Percentiles rank a stretch among this genome's conserved stretches.
These are phyloP conservation scores for Blepharisma stoltei DNA, from an alignment of 73 alveolate genomes.

Conservation along the genomic window DNA sequence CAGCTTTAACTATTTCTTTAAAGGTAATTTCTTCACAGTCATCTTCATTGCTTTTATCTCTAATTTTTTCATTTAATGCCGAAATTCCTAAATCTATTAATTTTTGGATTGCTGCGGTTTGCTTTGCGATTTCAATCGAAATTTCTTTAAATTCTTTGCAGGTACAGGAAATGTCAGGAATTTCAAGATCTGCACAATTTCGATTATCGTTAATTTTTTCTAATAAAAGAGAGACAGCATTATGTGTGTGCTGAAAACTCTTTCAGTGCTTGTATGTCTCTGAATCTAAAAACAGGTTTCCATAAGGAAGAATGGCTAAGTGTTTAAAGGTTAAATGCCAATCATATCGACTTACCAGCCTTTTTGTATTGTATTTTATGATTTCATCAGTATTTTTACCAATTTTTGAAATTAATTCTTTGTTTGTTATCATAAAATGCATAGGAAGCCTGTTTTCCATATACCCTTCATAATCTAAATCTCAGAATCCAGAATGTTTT, in stretches of 20 bases:
- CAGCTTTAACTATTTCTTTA: too few species aligned
- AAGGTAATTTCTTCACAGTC: too few species aligned
- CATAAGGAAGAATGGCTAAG: slow-evolving; percentile 4
- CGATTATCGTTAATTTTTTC: neutral
- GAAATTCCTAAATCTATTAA: too few species aligned
- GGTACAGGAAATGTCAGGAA: neutral
- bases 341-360: slow-evolving; percentile 4
- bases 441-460: neutral
- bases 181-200: neutral
- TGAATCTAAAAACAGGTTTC: neutral
- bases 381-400: neutral
- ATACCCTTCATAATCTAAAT: neutral
- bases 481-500: too few species aligned
- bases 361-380: neutral
- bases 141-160: neutral
- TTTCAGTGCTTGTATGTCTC: neutral
- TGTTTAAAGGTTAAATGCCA: neutral
- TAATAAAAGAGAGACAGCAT: neutral
- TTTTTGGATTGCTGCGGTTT: too few species aligned
- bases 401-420: neutral
- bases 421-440: neutral
- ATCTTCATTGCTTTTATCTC: too few species aligned
- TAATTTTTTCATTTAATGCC: too few species aligned
- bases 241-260: neutral
- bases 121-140: too few species aligned